phyloP scores from a whole-genome alignment of 768 basidiomycete species.

The Boletus patriciae region DNA sequence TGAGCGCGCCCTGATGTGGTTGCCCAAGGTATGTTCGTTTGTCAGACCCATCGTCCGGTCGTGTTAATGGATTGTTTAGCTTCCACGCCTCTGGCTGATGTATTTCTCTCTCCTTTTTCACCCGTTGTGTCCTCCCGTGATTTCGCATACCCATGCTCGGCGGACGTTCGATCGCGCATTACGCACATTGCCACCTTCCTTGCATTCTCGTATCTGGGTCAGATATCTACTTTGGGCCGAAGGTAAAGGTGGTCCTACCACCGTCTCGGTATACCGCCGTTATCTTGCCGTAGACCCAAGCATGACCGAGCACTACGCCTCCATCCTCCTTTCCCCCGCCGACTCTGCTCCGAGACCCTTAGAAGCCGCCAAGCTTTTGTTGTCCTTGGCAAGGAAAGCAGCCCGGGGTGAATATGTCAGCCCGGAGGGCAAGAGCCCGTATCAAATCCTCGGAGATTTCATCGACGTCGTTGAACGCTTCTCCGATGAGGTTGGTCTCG shows the following conservation, averaged over 20 bases:
- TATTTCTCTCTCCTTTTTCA: conserved; percentile 91
- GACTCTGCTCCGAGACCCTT: conserved; percentile 74
- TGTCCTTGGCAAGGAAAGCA: conserved; percentile 82
- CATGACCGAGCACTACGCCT: conserved; percentile 76
- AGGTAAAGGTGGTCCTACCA: conserved; percentile 71
- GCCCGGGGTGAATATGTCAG: conserved; percentile 79
- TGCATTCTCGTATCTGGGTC: conserved; percentile 91
- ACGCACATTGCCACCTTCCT: conserved; percentile 88
- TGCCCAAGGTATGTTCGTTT: conserved; percentile 67
- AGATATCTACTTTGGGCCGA: conserved; percentile 94
- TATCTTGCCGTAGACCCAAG: conserved; percentile 82
- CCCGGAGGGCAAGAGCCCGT: conserved; percentile 92
- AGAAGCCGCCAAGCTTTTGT: conserved; percentile 88
- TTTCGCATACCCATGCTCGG: conserved; percentile 89
- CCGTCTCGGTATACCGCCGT: conserved; percentile 81
- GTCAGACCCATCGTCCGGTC: neutral
- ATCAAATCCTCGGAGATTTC: conserved; percentile 90
- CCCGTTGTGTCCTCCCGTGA: conserved; percentile 77
- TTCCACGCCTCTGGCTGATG: conserved; percentile 92
- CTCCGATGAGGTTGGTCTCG: conserved; percentile 90
- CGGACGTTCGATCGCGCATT: conserved; percentile 93
- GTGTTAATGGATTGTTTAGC: conserved; percentile 42
- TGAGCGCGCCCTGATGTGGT: conserved; percentile 93
- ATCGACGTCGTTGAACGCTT: conserved; percentile 88
- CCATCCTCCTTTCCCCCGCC: conserved; percentile 59